Evolutionary conservation across 2,329 filamentous ascomycete species (phyloP).

Genomic region (Paecilomyces sp.): DNA sequence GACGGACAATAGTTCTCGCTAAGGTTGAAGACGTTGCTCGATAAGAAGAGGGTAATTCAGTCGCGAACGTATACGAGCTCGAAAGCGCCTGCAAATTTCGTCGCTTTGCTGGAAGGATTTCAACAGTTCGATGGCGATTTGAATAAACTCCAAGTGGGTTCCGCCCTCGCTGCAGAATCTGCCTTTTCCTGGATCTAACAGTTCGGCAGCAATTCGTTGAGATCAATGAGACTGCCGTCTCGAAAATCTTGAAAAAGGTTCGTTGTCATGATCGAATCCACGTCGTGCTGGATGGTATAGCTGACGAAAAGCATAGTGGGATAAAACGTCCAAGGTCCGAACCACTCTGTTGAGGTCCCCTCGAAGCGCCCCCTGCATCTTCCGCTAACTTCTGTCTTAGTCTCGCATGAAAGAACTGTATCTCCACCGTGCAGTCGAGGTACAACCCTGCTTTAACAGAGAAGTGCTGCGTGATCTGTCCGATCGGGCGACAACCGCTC

Average conservation of each 20-base stretch:
- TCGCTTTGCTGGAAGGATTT: constrained; percentile 91
- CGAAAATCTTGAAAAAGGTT: constrained; percentile 95
- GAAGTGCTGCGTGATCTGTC: constrained; percentile 95
- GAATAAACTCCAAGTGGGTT: constrained; percentile 72
- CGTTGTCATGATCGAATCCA: constrained; percentile 13
- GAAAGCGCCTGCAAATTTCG: constrained; percentile 85
- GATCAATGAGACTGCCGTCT: constrained; percentile 95
- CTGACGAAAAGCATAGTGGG: constrained; percentile 56
- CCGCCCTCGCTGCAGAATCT: background rate
- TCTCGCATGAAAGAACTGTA: constrained; percentile 98
- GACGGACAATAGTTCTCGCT: constrained; percentile 66
- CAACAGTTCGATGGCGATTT: constrained; percentile 95
- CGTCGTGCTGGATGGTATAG: constrained; percentile 8
- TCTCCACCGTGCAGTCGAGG: constrained; percentile 88
- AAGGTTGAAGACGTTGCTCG: constrained; percentile 80
- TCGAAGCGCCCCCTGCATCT: constrained; percentile 5
- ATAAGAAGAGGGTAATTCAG: constrained; percentile 90
- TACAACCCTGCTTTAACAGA: constrained; percentile 96
- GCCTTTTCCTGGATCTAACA: background rate
- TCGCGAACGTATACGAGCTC: constrained; percentile 69
- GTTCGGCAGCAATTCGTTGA: constrained; percentile 81
- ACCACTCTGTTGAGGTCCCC: constrained; percentile 6
- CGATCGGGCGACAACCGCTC: constrained; percentile 91
- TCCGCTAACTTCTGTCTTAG: constrained; percentile 27
- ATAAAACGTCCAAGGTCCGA: constrained; percentile 88